A percentile compares a stretch with the other conserved stretches of the same genome.
Evolutionary conservation across 805 yeast species (phyloP).

Genomic region (Kazachstania bromeliacearum): DNA sequence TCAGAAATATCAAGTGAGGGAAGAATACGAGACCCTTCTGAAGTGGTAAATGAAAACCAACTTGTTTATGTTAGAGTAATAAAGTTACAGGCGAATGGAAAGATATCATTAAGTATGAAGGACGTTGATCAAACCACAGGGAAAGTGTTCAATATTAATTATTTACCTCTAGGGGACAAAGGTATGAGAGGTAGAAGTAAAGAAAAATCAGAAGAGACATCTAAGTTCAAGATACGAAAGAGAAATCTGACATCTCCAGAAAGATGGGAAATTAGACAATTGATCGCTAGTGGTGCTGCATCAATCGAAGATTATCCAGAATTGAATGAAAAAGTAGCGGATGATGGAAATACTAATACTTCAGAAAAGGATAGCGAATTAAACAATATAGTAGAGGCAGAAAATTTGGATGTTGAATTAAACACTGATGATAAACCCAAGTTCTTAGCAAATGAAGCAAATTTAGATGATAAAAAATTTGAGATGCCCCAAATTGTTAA

Average conservation of each 20-base stretch:
- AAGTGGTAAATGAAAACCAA: conserved; percentile 47
- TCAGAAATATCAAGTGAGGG: conserved; percentile 45
- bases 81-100: conserved; percentile 35
- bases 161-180: background rate
- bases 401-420: conserved; percentile 65
- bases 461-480: conserved; percentile 24
- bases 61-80: conserved; percentile 55
- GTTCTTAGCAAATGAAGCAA: conserved; percentile 47
- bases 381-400: conserved; percentile 19
- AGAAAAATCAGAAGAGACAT: conserved; percentile 4
- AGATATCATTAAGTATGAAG: conserved; percentile 56
- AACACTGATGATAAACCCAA: conserved; percentile 54
- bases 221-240: conserved; percentile 15
- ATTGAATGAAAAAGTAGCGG: conserved; percentile 32
- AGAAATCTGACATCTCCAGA: conserved; percentile 72
- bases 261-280: conserved; percentile 80
- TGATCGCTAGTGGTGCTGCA: conserved; percentile 70
- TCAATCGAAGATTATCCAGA: conserved; percentile 64
- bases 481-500: conserved; percentile 51
- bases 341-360: conserved; percentile 7
- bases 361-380: conserved; percentile 10
- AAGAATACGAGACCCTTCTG: conserved; percentile 51
- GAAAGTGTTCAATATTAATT: conserved; percentile 13
- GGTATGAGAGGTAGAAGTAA: conserved; percentile 1
- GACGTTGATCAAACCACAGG: conserved; percentile 68